A percentile compares a stretch with the other conserved stretches of the same genome.
Conservation (phyloP, 768 basidiomycete species). For the Kwoniella sp. region DNA sequence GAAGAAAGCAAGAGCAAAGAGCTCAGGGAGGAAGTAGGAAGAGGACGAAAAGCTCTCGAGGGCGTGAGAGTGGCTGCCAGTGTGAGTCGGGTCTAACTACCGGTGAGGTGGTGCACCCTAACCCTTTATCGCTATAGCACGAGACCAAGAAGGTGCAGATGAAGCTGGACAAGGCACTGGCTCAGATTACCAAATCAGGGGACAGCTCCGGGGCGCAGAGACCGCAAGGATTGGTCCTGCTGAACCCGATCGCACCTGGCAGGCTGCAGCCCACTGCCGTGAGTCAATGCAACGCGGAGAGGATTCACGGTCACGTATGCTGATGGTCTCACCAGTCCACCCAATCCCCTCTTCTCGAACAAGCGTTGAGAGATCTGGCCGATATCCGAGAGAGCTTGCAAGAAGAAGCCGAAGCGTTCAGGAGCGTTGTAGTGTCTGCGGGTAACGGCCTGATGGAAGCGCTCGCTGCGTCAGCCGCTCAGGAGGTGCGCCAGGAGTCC, state of each 20-base stretch:
- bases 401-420: conserved; percentile 49
- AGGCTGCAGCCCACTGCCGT: conserved; percentile 21
- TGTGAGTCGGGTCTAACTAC: conserved; percentile 19
- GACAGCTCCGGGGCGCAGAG: conserved; percentile 15
- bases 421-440: conserved; percentile 46
- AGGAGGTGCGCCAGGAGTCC: conserved; percentile 24
- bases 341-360: conserved; percentile 35
- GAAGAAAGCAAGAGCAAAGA: conserved; percentile 30
- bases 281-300: neutral
- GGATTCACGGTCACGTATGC: neutral
- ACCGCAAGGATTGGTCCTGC: conserved; percentile 29
- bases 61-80: conserved; percentile 35
- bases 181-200: conserved; percentile 25
- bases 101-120: neutral
- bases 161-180: conserved; percentile 36
- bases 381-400: conserved; percentile 43
- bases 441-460: conserved; percentile 41
- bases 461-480: conserved; percentile 26
- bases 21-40: conserved; percentile 29
- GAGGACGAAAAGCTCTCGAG: conserved; percentile 41
- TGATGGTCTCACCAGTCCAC: conserved; percentile 20
- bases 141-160: conserved; percentile 39
- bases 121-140: conserved; percentile 19
- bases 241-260: conserved; percentile 32
- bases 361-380: conserved; percentile 40